Evolutionary conservation across 768 basidiomycete species (phyloP), one percentile per base, ranked within the genome.

Genomic region (Leccinum subgranulosum): DNA sequence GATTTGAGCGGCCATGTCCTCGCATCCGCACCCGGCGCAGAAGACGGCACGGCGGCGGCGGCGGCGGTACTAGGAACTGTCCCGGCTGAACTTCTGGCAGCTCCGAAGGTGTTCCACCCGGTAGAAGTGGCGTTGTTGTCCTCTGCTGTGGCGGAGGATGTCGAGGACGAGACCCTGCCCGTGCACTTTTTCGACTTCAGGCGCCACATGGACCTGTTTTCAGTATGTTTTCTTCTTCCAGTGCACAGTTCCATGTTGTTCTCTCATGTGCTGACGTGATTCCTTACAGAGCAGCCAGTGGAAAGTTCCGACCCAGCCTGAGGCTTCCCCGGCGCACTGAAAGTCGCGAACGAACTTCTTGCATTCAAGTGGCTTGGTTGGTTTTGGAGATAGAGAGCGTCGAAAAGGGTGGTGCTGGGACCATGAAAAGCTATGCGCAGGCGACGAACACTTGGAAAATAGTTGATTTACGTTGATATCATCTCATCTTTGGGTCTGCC

Each of bases 111-210:
- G 17, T 59, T 70, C 25, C 56, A 62, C 8, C 68, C 68, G 1
- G 53, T 53, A 1, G 69, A 69, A 9, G 53, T 70, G 10, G 34
- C 63, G 21, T 36, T 69, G 47, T 28, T 65, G 41, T 67, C 69
- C 3, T 28, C 58, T 6, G 68, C 65, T 4, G 67, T 69, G 36
- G 68, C 67, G 12, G 59, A 64, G 25, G 46, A 63, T 19, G 41
- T 21, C 41, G 31, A 51, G 12, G 57, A 71, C 49, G 21, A 54
- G 21, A 54, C 50, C 33, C 53, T 54, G 29, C 68, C 68, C 3
- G 58, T 60, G 3, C 55, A 64, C 51, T 57, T 68, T 46, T 60
- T 60, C 19, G 69, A 69, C 43, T 69, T 65, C 63, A 58, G 59
- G 57, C 56, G 51, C 31, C 67, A 69, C 28, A 29, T 33, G 12